phyloP scores from a whole-genome alignment of 2,329 filamentous ascomycete genomes.

The Leptoxyphium fumago region DNA sequence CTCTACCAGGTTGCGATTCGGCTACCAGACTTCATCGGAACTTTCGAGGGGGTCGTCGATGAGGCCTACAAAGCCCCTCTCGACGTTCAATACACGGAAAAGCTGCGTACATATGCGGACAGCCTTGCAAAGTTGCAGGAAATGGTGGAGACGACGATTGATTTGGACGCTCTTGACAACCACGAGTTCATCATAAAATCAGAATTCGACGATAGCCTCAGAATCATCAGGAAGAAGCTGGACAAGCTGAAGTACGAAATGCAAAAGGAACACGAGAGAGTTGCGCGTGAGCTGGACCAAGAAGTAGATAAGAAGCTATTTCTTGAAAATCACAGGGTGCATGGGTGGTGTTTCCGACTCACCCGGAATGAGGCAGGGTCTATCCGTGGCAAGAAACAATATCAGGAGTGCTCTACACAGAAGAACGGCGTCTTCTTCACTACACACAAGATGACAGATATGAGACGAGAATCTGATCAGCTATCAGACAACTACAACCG shows the following conservation, averaged over 20 bases:
- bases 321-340: conserved; percentile 86
- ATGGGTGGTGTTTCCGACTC: conserved; percentile 91
- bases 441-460: conserved; percentile 61
- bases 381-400: conserved; percentile 79
- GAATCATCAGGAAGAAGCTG: conserved; percentile 79
- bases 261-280: conserved; percentile 62
- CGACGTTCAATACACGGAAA: conserved; percentile 73
- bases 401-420: conserved; percentile 92
- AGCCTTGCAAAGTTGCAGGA: conserved; percentile 78
- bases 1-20: conserved; percentile 91
- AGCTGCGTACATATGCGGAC: conserved; percentile 58
- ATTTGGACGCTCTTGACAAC: conserved; percentile 85
- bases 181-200: conserved; percentile 99
- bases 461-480: conserved; percentile 85
- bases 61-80: conserved; percentile 80
- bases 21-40: conserved; percentile 75
- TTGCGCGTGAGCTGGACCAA: conserved; percentile 69
- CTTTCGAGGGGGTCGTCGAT: conserved; percentile 88
- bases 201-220: conserved; percentile 82
- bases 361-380: conserved; percentile 82
- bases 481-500: conserved; percentile 88
- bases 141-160: conserved; percentile 97
- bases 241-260: conserved; percentile 74
- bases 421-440: conserved; percentile 99
- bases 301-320: conserved; percentile 98